A percentile compares a stretch with the other conserved stretches of the same genome.
These are phyloP conservation scores for Pelagomonas calceolata DNA, from an alignment of 108 stramenopile species.

Conservation along the genomic window DNA sequence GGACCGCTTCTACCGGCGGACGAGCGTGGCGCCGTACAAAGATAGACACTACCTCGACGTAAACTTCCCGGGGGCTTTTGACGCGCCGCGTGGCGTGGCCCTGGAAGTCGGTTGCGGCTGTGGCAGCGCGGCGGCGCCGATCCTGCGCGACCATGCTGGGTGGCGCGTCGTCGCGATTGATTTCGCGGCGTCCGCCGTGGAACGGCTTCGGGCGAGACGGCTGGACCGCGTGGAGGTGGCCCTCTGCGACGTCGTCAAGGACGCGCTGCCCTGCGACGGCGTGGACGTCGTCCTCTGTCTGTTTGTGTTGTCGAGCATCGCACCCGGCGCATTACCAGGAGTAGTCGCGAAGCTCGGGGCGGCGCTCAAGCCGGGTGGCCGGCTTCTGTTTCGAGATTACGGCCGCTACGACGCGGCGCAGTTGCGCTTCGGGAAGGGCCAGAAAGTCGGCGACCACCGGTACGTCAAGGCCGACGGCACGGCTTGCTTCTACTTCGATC, in stretches of 20 bases:
- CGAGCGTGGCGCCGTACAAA: slow-evolving; percentile 63
- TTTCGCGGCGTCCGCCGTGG: slow-evolving; percentile 8
- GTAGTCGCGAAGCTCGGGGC: slow-evolving; percentile 43
- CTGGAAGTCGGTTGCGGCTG: slow-evolving; percentile 81
- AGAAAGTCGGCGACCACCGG: slow-evolving; percentile 8
- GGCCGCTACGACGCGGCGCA: slow-evolving; percentile 73
- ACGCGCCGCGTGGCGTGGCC: slow-evolving; percentile 15
- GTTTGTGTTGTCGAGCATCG: slow-evolving; percentile 69
- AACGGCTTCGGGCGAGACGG: slow-evolving; percentile 1
- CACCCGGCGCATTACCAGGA: slow-evolving; percentile 33
- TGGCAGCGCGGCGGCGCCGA: slow-evolving; percentile 65
- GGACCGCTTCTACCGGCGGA: slow-evolving; percentile 59
- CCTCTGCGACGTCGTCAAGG: not conserved
- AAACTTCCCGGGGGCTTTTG: slow-evolving; percentile 62
- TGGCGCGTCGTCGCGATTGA: slow-evolving; percentile 13
- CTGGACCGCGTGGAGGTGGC: not conserved
- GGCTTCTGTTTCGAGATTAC: slow-evolving; percentile 69
- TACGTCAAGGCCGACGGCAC: slow-evolving; percentile 26
- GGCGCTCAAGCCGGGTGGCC: slow-evolving; percentile 52
- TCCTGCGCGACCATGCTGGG: slow-evolving; percentile 6
- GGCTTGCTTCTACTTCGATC: slow-evolving; percentile 19
- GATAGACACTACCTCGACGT: slow-evolving; percentile 73
- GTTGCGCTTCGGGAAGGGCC: slow-evolving; percentile 23
- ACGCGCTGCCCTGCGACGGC: not conserved
- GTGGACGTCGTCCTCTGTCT: slow-evolving; percentile 50